phyloP scores from a whole-genome alignment of 2,329 filamentous ascomycete genomes.

The Byssothecium circinans region DNA sequence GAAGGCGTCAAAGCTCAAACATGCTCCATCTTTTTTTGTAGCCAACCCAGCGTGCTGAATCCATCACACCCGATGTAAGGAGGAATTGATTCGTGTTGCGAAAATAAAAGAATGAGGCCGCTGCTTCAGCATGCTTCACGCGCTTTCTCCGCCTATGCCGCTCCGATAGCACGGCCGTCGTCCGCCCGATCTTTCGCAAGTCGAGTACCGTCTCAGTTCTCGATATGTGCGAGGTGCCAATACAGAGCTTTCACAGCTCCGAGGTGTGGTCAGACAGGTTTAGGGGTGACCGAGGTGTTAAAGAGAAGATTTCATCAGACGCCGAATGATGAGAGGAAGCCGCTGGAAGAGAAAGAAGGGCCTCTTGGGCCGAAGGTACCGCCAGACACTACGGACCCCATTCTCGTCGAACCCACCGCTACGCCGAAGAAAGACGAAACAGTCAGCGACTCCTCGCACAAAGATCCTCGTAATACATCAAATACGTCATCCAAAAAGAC shows the following conservation, averaged over 20 bases:
- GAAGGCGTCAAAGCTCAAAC: conserved; percentile 26
- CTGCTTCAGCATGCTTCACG: conserved; percentile 47
- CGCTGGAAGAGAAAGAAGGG: conserved; percentile 9
- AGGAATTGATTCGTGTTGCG: conserved; percentile 10
- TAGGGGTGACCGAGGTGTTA: conserved; percentile 3
- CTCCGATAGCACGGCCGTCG: conserved; percentile 12
- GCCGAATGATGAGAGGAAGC: conserved; percentile 24
- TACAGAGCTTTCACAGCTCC: conserved; percentile 26
- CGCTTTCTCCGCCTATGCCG: conserved; percentile 26
- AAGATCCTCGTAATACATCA: conserved; percentile 3
- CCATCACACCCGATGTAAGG: conserved; percentile 27
- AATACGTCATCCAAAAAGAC: conserved; percentile 7
- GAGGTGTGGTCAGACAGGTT: conserved; percentile 6
- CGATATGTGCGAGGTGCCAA: conserved; percentile 35
- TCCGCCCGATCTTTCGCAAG: conserved; percentile 12
- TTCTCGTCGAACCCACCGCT: conserved; percentile 8
- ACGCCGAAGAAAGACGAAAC: not conserved
- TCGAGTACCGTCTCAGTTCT: conserved; percentile 13
- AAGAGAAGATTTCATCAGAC: conserved; percentile 13
- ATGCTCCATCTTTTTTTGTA: conserved; percentile 17
- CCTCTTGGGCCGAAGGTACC: not conserved
- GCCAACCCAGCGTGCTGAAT: not conserved
- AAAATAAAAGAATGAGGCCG: conserved; percentile 45
- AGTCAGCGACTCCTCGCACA: not conserved
- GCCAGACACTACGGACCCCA: not conserved